These are phyloP conservation scores for Colletotrichum sp. DNA, from an alignment of 2,329 filamentous ascomycete species.

Conservation along the genomic window DNA sequence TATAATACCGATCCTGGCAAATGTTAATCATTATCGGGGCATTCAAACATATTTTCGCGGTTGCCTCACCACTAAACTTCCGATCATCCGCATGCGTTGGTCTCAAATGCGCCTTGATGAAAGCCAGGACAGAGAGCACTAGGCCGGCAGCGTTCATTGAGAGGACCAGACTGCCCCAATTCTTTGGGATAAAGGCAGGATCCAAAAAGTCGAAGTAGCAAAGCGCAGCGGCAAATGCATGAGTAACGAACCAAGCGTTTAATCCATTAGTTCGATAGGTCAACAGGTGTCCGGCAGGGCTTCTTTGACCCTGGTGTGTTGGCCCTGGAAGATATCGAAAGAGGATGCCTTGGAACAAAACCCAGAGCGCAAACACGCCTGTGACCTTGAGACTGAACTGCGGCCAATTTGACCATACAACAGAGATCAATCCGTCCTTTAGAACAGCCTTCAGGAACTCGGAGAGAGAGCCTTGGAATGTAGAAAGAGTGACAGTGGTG, in stretches of 20 bases:
- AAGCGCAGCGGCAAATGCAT: conserved; percentile 32
- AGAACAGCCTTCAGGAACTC: not conserved
- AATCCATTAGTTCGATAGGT: conserved; percentile 49
- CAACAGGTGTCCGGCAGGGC: conserved; percentile 46
- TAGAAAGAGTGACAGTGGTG: not conserved
- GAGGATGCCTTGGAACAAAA: conserved; percentile 13
- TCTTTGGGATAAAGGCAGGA: conserved; percentile 42
- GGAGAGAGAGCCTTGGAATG: not conserved
- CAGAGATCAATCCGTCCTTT: not conserved
- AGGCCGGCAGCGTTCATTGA: conserved; percentile 39
- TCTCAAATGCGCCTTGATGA: not conserved
- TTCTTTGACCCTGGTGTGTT: conserved; percentile 39
- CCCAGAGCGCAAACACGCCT: not conserved
- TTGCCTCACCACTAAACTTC: not conserved
- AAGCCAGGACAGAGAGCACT: not conserved
- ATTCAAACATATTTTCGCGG: not conserved
- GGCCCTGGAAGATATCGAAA: conserved; percentile 7
- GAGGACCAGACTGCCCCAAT: conserved; percentile 45
- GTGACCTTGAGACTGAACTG: not conserved
- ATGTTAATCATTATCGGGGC: not conserved
- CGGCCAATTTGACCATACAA: not conserved
- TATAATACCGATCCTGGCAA: conserved; percentile 39
- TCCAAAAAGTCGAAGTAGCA: conserved; percentile 35
- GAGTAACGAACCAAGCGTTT: conserved; percentile 41
- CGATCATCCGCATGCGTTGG: not conserved